phyloP scores from a whole-genome alignment of 495 filamentous ascomycete genomes.

The Xylaria acuta region DNA sequence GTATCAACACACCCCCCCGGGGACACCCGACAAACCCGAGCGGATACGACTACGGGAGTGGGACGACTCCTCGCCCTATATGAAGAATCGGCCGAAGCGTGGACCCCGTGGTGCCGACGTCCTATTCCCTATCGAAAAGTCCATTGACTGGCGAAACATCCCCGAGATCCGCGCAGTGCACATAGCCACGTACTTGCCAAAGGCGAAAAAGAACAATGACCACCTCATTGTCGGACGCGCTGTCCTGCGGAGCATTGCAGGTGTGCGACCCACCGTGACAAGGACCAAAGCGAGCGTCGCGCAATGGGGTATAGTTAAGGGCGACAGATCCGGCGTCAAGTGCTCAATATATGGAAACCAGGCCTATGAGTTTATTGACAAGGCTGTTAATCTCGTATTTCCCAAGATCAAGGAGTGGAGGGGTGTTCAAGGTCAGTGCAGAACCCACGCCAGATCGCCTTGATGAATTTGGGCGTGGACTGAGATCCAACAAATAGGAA shows the following conservation, averaged over 20 bases:
- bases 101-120: slow-evolving; percentile 71
- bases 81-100: slow-evolving; percentile 85
- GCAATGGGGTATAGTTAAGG: slow-evolving; percentile 63
- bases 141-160: slow-evolving; percentile 84
- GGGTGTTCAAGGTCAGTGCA: slow-evolving; percentile 71
- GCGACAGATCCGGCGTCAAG: slow-evolving; percentile 69
- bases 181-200: slow-evolving; percentile 72
- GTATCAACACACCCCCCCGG: slow-evolving; percentile 81
- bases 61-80: slow-evolving; percentile 91
- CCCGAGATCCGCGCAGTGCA: slow-evolving; percentile 82
- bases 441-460: neutral
- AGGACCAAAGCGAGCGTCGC: slow-evolving; percentile 69
- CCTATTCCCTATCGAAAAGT: slow-evolving; percentile 73
- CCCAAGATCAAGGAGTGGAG: slow-evolving; percentile 95
- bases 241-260: slow-evolving; percentile 83
- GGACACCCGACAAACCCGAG: slow-evolving; percentile 67
- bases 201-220: slow-evolving; percentile 66
- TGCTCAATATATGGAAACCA: slow-evolving; percentile 75
- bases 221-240: slow-evolving; percentile 81
- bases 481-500: slow-evolving; percentile 39
- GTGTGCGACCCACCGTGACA: slow-evolving; percentile 73
- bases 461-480: neutral
- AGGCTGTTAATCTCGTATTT: slow-evolving; percentile 84
- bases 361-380: slow-evolving; percentile 87
- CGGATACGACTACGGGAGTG: slow-evolving; percentile 79